phyloP scores from a whole-genome alignment of 768 basidiomycete genomes.

The Russula olivacea region DNA sequence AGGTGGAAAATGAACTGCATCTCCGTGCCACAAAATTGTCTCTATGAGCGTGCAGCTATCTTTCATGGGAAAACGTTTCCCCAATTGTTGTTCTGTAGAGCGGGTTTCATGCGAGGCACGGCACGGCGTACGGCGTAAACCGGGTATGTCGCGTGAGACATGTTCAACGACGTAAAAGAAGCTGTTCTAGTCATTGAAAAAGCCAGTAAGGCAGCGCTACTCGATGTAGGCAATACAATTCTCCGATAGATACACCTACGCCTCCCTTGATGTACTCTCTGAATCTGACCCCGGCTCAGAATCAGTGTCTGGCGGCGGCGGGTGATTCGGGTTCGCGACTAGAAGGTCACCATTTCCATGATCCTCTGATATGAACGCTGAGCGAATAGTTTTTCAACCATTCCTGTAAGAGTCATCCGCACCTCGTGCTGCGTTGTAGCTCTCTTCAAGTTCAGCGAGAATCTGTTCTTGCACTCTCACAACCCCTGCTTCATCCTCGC shows the following conservation, averaged over 20 bases:
- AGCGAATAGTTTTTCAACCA: background rate
- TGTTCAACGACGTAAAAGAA: slow-evolving; percentile 17
- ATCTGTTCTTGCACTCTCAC: slow-evolving; percentile 56
- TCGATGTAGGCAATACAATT: background rate
- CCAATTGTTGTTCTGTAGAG: background rate
- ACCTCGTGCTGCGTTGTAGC: slow-evolving; percentile 59
- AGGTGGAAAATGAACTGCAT: background rate
- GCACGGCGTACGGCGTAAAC: background rate
- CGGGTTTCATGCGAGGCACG: background rate
- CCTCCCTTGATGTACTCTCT: background rate
- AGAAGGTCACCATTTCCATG: slow-evolving; percentile 9
- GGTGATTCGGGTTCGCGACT: slow-evolving; percentile 22
- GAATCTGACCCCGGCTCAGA: slow-evolving; percentile 5
- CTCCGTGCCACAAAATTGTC: background rate
- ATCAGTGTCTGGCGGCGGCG: background rate
- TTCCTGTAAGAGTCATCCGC: slow-evolving; percentile 16
- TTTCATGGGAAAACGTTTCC: background rate
- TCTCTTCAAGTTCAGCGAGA: slow-evolving; percentile 60
- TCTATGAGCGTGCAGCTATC: background rate
- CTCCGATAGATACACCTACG: background rate
- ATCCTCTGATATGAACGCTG: background rate
- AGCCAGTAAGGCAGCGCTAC: background rate
- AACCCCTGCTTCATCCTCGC: slow-evolving; percentile 56
- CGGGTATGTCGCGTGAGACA: background rate
- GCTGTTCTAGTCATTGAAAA: background rate